These are phyloP conservation scores for Castanopsis chinensis DNA, from an alignment of 306 rosid species.

Conservation along the genomic window DNA sequence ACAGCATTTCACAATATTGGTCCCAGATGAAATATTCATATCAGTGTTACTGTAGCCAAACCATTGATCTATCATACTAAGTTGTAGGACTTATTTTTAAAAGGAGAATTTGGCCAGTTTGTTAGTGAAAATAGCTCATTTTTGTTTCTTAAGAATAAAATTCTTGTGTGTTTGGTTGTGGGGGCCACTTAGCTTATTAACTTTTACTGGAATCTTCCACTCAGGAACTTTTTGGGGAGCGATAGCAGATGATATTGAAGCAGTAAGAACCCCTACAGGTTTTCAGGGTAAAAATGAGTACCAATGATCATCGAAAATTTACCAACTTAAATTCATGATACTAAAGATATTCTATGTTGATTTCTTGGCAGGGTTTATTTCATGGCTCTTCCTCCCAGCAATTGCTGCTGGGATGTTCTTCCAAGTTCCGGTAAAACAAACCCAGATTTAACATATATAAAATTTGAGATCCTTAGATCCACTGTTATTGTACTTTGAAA, in stretches of 20 bases:
- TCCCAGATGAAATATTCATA: not conserved
- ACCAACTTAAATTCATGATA: not conserved
- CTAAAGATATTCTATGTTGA: constrained; percentile 2
- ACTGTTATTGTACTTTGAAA: not conserved
- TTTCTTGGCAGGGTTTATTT: constrained; percentile 61
- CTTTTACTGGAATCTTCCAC: constrained; percentile 2
- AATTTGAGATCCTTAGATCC: constrained; percentile 3
- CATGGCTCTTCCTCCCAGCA: constrained; percentile 91
- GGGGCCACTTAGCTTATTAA: constrained; percentile 1
- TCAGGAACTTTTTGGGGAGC: constrained; percentile 81
- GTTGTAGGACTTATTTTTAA: not conserved
- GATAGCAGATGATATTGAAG: constrained; percentile 49
- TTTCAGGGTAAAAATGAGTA: constrained; percentile 64
- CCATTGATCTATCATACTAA: not conserved
- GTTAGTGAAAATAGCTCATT: not conserved
- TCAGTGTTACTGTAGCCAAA: not conserved
- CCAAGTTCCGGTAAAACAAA: constrained; percentile 68
- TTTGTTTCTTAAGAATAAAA: not conserved
- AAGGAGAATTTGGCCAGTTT: not conserved
- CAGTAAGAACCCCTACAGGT: constrained; percentile 84
- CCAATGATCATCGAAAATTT: not conserved
- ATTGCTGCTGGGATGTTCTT: constrained; percentile 72
- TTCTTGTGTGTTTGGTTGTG: not conserved
- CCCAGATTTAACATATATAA: not conserved
- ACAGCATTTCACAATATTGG: not conserved